Evolutionary conservation across 1,284 basidiomycete genomes (phyloP).

Genomic region (Agroathelia rolfsii): DNA sequence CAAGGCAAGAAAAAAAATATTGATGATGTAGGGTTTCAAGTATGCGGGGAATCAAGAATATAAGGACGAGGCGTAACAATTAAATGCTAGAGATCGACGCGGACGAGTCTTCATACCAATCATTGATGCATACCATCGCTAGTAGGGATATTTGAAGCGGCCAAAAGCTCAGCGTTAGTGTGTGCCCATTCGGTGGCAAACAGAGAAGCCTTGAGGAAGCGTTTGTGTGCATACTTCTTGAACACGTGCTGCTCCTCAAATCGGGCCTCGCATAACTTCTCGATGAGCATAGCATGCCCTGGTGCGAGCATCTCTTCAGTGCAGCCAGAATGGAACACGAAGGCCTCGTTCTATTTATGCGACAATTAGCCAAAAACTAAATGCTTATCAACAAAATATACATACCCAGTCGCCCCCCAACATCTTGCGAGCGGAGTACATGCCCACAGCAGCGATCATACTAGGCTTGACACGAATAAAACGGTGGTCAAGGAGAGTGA

Average conservation of each 20-base stretch:
- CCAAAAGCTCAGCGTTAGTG: too few species aligned
- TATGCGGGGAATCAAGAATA: too few species aligned
- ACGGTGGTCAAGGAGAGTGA: constrained; percentile 86
- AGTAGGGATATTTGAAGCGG: too few species aligned
- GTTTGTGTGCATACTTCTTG: constrained; percentile 96
- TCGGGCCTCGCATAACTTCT: constrained; percentile 72
- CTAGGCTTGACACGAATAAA: constrained; percentile 93
- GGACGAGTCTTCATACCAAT: too few species aligned
- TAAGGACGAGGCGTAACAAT: too few species aligned
- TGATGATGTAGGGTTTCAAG: too few species aligned
- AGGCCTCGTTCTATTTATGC: constrained; percentile 73
- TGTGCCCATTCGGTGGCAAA: constrained; percentile 67
- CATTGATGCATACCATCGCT: too few species aligned
- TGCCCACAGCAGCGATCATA: constrained; percentile 93
- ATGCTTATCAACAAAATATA: constrained; percentile 33
- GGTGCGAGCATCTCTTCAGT: constrained; percentile 84
- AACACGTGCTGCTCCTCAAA: constrained; percentile 86
- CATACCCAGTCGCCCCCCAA: constrained; percentile 89
- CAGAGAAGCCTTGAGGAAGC: constrained; percentile 83
- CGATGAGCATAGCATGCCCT: constrained; percentile 78
- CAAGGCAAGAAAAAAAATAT: too few species aligned
- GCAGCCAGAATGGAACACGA: constrained; percentile 90
- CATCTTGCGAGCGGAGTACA: constrained; percentile 93
- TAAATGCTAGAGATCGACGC: too few species aligned
- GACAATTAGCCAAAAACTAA: constrained; percentile 19